Percentiles rank a stretch among this genome's conserved stretches.
These are phyloP conservation scores for Hypocreales sp. DNA, from an alignment of 2,329 filamentous ascomycete species.

Conservation along the genomic window DNA sequence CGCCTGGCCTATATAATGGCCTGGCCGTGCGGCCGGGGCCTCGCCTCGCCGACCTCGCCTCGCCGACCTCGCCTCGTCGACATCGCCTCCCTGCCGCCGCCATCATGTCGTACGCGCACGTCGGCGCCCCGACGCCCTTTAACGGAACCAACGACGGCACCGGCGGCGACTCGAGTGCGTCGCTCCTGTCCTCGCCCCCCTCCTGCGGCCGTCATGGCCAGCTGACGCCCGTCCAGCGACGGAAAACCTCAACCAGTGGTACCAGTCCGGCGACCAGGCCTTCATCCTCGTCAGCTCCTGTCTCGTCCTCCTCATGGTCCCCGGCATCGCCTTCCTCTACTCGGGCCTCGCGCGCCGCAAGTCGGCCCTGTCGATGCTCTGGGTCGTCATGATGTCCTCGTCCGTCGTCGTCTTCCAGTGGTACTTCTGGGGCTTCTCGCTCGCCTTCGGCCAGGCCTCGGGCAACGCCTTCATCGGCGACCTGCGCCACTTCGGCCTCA, in stretches of 20 bases:
- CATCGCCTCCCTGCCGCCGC: no score
- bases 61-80: no score
- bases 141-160: constrained; percentile 48
- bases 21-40: no score
- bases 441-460: constrained; percentile 72
- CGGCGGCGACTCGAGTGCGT: constrained; percentile 68
- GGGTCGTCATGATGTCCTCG: constrained; percentile 89
- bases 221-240: constrained; percentile 36
- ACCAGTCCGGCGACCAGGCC: constrained; percentile 76
- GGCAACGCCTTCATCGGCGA: constrained; percentile 88
- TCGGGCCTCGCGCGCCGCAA: constrained; percentile 95
- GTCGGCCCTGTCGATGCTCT: constrained; percentile 92
- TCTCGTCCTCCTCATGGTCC: constrained; percentile 94
- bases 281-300: constrained; percentile 82
- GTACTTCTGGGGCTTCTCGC: constrained; percentile 98
- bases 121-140: constrained; percentile 41
- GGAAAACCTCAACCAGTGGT: constrained; percentile 95
- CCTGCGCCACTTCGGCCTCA: constrained; percentile 75
- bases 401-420: constrained; percentile 92
- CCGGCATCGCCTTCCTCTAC: constrained; percentile 93
- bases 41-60: no score
- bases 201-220: no score
- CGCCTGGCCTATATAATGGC: no score
- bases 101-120: constrained; percentile 46
- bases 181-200: constrained; percentile 1